Base-by-base conservation (phyloP, 2,329 filamentous ascomycete genomes). In the Colletotrichum gigasporum region DNA sequence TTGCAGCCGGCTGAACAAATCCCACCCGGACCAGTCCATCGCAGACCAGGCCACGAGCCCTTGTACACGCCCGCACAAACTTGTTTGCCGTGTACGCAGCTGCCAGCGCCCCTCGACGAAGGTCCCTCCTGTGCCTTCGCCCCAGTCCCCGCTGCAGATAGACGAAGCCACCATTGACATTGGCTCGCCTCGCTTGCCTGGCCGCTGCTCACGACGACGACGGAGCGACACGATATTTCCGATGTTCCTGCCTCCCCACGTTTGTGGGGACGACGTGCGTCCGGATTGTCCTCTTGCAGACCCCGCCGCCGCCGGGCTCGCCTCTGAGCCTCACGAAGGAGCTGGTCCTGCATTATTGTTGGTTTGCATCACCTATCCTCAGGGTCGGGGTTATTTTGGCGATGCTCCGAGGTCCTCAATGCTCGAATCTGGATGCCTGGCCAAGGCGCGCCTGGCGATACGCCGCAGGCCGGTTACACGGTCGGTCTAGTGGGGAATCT, bases 231-330 rank as follows among this genome's bases (percentile, higher is more conserved):
- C 62, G 56, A 55, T 50, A 57, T 44, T 54, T 50, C 62, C 57
- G 56, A 44, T 44, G 35, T 57, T 47, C 48, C 57, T 62, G 48
- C 32, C 47, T 44, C 62, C 50, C 62, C 62, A 65, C 62, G 50
- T 14, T 16, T 50, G 50, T 65, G 57, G 56, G 34, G 62, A 65
- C 62, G 30, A 62, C 56, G 39, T 65, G 62, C 57, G 44, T 65
- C 62, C 62, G 62, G 58, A 55, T 55, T 65, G 56, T 61, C 56
- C 35, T 64, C 61, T 64, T 54, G 48, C 55, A 60, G 48, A 65
- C 62, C 61, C 61, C 55, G 61, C 61, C 56, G 48, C 41, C 48
- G 41, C 47, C 45, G 34, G 55, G 61, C 47, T 39, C 53, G 53
- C 41, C 41, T 45, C 55, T 53, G 57, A 54, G 56, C 41, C 28